phyloP scores from a whole-genome alignment of 371 early-diverging fungal species.

The Nematocida ausubeli region DNA sequence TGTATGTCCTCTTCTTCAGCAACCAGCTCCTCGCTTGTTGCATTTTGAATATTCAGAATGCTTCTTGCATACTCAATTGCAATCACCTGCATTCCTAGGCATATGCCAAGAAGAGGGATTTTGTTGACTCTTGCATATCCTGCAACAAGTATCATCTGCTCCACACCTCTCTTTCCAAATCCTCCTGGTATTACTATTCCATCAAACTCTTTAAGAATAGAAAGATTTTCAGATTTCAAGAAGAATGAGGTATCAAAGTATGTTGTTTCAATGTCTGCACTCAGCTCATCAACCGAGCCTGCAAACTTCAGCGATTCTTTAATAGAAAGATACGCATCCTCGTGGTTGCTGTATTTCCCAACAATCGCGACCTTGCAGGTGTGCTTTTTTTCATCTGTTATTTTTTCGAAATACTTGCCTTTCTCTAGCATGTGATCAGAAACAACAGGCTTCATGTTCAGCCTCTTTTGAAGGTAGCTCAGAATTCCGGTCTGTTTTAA shows the following conservation, averaged over 20 bases:
- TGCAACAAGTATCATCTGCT: constrained; percentile 89
- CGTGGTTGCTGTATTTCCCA: constrained; percentile 56
- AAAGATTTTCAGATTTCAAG: background rate
- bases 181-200: constrained; percentile 99
- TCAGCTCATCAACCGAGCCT: constrained; percentile 3
- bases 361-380: constrained; percentile 46
- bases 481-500: constrained; percentile 72
- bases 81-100: constrained; percentile 93
- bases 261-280: constrained; percentile 9
- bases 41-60: constrained; percentile 74
- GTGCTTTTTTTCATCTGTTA: background rate
- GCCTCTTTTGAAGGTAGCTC: background rate
- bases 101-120: constrained; percentile 94
- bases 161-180: constrained; percentile 90
- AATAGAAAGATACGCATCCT: constrained; percentile 54
- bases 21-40: constrained; percentile 65
- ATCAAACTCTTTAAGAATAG: constrained; percentile 65
- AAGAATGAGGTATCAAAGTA: constrained; percentile 49
- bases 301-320: constrained; percentile 53
- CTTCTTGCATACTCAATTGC: constrained; percentile 94
- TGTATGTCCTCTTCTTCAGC: constrained; percentile 42
- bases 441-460: background rate
- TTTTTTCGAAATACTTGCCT: constrained; percentile 6
- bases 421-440: background rate
- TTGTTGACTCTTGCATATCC: constrained; percentile 94